Evolutionary conservation across 768 basidiomycete species (phyloP), one percentile per base, ranked within the genome.

Genomic region (Inosperma sp.): DNA sequence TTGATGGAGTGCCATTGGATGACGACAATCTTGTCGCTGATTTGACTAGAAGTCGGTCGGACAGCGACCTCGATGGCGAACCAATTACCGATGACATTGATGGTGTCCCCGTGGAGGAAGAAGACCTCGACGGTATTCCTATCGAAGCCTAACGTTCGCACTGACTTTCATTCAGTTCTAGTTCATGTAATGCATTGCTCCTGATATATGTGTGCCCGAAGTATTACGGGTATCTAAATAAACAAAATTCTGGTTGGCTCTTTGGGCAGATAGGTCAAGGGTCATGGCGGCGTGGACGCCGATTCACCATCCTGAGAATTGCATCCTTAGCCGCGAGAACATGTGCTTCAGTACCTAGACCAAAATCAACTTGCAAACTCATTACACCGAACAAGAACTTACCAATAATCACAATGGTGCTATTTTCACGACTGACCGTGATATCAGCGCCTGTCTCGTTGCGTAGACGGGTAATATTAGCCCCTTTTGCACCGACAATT

Each of bases 391-490:
- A 29, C 44, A 30, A 39, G 45, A 35, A 72, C 84, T 56, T 62
- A 92, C 92, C 93, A 43, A 86, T 82, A 62, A 97, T 86, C 56
- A 87, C 81, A 60, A 96, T 94, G 25, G 83, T 84, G 66, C 76
- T 89, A 63, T 87, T 88, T 55, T 93, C 93, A 56, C 89, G 82
- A 66, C 90, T 83, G 48, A 97, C 90, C 35, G 82, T 89, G 59
- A 97, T 93, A 63, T 95, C 92, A 48, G 93, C 88, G 34, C 91
- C 89, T 46, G 88, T 95, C 69, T 93, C 92, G 45, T 79, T 79
- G 49, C 93, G 83, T 46, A 97, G 78, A 42, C 93, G 86, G 46
- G 86, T 78, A 44, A 97, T 88, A 59, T 92, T 97, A 22, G 91
- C 74, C 47, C 93, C 93, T 70, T 94, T 95, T 9, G 86, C 71